Conservation (phyloP, 73 alveolate species). For the Stentor roeselii region DNA sequence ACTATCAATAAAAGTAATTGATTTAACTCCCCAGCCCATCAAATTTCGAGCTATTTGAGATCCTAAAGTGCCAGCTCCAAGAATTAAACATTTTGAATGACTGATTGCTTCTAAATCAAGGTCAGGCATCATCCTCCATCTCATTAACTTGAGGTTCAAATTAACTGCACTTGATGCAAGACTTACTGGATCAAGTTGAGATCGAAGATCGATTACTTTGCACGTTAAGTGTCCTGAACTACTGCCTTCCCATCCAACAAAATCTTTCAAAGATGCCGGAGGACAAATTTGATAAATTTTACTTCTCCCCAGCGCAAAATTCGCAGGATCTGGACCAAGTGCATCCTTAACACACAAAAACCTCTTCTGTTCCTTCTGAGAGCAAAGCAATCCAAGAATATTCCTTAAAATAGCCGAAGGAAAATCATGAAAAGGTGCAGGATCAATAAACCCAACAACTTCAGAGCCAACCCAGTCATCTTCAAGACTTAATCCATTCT, state of each 20-base stretch:
- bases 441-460: slow-evolving; percentile 19
- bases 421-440: slow-evolving; percentile 10
- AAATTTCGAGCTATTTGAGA: slow-evolving; percentile 90
- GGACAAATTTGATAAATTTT: slow-evolving; percentile 38
- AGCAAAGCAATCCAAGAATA: background rate
- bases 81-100: slow-evolving; percentile 65
- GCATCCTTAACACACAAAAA: slow-evolving; percentile 34
- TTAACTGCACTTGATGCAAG: slow-evolving; percentile 93
- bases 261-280: background rate
- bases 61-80: slow-evolving; percentile 98
- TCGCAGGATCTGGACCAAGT: slow-evolving; percentile 26
- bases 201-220: slow-evolving; percentile 56
- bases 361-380: background rate
- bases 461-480: background rate
- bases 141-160: slow-evolving; percentile 93
- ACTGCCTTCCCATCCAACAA: slow-evolving; percentile 23
- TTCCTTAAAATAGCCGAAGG: slow-evolving; percentile 22
- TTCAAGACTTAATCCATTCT: background rate
- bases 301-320: slow-evolving; percentile 28
- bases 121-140: slow-evolving; percentile 96
- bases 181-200: slow-evolving; percentile 64
- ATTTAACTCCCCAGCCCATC: slow-evolving; percentile 95
- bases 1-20: slow-evolving; percentile 92
- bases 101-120: slow-evolving; percentile 74
- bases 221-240: slow-evolving; percentile 27